These are phyloP conservation scores for Sequoia sempervirens DNA, from an alignment of 75 land plant genomes.

Conservation along the genomic window DNA sequence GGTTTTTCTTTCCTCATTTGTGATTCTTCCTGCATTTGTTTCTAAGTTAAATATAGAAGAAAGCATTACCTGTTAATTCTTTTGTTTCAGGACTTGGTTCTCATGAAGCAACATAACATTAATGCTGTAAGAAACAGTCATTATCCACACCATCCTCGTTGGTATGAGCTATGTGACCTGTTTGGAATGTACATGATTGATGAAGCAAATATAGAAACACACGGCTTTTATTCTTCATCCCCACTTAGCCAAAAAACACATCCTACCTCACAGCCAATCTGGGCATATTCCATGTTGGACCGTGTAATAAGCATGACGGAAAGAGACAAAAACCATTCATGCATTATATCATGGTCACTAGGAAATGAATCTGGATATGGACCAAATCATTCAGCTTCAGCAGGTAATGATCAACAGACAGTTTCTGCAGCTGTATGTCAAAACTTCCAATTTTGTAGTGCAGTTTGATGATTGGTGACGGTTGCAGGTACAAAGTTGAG, in stretches of 20 bases:
- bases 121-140: slow-evolving; percentile 99
- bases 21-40: not conserved
- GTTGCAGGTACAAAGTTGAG: not conserved
- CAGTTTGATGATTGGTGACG: not conserved
- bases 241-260: slow-evolving; percentile 47
- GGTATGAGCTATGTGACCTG: slow-evolving; percentile 95
- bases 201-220: slow-evolving; percentile 99
- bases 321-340: slow-evolving; percentile 96
- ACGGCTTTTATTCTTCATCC: slow-evolving; percentile 72
- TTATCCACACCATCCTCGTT: slow-evolving; percentile 95
- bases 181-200: slow-evolving; percentile 97
- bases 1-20: not conserved
- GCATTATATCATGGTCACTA: slow-evolving; percentile 91
- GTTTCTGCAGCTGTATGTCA: not conserved
- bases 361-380: slow-evolving; percentile 97
- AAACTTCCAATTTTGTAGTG: not conserved
- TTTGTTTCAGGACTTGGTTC: slow-evolving; percentile 73
- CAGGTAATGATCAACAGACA: slow-evolving; percentile 55
- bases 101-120: slow-evolving; percentile 96
- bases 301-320: slow-evolving; percentile 95
- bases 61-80: not conserved
- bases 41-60: not conserved
- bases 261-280: slow-evolving; percentile 69
- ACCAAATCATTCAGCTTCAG: slow-evolving; percentile 83
- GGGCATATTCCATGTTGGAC: slow-evolving; percentile 83